phyloP scores from a whole-genome alignment of 495 filamentous ascomycete genomes.

The Aspergillus heteromorphus region DNA sequence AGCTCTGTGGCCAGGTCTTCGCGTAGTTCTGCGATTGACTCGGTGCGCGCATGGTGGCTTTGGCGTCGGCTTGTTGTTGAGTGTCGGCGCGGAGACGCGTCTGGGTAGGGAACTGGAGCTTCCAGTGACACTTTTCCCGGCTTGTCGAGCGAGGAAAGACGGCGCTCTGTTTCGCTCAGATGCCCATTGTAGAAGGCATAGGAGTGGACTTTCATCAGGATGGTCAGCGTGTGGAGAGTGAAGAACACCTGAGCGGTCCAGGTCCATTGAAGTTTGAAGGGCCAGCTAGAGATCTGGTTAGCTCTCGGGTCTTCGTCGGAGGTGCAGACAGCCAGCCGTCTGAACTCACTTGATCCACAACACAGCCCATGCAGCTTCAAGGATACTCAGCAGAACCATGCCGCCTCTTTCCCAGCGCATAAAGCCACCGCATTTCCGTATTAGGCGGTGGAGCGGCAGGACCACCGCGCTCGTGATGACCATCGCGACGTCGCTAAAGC shows the following conservation, averaged over 20 bases:
- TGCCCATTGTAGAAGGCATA: constrained; percentile 98
- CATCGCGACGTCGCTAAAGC: constrained; percentile 78
- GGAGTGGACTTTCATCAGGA: constrained; percentile 98
- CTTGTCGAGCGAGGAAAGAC: constrained; percentile 72
- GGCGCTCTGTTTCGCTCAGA: constrained; percentile 76
- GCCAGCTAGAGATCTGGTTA: constrained; percentile 50
- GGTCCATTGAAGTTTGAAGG: constrained; percentile 85
- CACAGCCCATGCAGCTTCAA: constrained; percentile 71
- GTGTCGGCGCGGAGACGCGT: constrained; percentile 40
- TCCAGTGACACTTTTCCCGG: constrained; percentile 63
- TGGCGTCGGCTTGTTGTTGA: constrained; percentile 20
- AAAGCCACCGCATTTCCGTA: constrained; percentile 46
- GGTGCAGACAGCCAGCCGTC: neutral
- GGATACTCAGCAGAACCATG: constrained; percentile 73
- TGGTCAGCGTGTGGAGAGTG: constrained; percentile 78
- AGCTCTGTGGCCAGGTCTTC: constrained; percentile 87
- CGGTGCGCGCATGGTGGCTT: constrained; percentile 30
- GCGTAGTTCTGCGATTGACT: constrained; percentile 60
- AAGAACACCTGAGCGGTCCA: constrained; percentile 96
- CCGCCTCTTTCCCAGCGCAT: constrained; percentile 73
- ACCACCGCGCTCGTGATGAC: constrained; percentile 64
- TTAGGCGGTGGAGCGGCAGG: constrained; percentile 70
- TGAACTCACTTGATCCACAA: constrained; percentile 70
- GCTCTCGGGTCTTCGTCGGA: constrained; percentile 1
- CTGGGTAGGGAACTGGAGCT: constrained; percentile 72